Evolutionary conservation across 768 basidiomycete species (phyloP).

Genomic region (Sporobolomyces pararoseus): DNA sequence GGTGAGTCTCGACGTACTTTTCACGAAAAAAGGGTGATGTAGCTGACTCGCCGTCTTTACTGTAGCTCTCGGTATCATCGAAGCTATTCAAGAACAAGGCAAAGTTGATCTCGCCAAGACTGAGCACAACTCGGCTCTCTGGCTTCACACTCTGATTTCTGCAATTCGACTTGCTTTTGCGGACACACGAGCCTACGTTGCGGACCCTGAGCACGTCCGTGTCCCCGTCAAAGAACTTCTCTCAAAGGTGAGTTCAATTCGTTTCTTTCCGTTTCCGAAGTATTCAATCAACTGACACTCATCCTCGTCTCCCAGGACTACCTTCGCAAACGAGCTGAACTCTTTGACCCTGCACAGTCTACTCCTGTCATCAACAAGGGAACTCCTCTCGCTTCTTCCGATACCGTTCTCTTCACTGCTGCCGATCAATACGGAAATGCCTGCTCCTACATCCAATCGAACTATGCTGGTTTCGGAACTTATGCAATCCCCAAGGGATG

Average conservation of each 20-base stretch:
- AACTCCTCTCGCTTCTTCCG: constrained; percentile 74
- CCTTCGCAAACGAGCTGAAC: constrained; percentile 68
- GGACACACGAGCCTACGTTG: constrained; percentile 87
- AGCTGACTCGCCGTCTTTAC: too few relatives aligned
- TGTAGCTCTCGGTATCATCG: constrained; percentile 77
- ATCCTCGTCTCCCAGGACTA: constrained; percentile 62
- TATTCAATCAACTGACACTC: constrained; percentile 17
- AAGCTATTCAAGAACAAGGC: constrained; percentile 72
- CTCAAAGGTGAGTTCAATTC: constrained; percentile 61
- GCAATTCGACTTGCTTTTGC: constrained; percentile 46
- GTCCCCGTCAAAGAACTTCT: constrained; percentile 77
- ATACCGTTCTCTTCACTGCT: constrained; percentile 93
- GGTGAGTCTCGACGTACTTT: too few relatives aligned
- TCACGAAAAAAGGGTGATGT: too few relatives aligned
- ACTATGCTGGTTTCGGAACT: constrained; percentile 81
- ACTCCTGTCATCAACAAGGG: constrained; percentile 68
- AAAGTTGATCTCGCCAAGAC: constrained; percentile 67
- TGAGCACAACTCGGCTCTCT: constrained; percentile 86
- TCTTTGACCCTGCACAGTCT: constrained; percentile 68
- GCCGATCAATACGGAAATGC: constrained; percentile 53
- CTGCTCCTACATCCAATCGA: constrained; percentile 55
- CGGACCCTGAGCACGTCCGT: constrained; percentile 74
- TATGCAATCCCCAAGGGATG: constrained; percentile 85
- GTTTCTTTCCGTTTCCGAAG: background rate
- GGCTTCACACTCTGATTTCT: constrained; percentile 68